Conservation (phyloP, 2,329 filamentous ascomycete genomes). For the Tolypocladium cylindrosporum region DNA sequence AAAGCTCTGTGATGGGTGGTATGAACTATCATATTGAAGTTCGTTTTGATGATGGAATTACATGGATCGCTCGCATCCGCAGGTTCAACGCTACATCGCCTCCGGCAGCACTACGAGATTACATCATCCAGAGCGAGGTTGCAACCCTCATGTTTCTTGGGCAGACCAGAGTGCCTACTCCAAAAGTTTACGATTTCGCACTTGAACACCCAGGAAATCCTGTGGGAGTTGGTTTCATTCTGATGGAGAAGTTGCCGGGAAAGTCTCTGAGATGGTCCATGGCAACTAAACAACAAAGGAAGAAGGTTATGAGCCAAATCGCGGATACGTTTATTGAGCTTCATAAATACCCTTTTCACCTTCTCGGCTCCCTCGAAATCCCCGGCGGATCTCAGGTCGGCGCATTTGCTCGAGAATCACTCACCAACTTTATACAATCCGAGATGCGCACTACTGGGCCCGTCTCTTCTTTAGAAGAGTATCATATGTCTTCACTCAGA, state of each 20-base stretch:
- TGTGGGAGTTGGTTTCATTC: slow-evolving; percentile 28
- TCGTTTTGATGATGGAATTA: slow-evolving; percentile 29
- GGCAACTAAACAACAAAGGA: slow-evolving; percentile 19
- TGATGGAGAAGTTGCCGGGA: slow-evolving; percentile 31
- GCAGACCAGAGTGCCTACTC: slow-evolving; percentile 23
- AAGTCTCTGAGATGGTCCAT: slow-evolving; percentile 24
- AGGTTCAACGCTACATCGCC: slow-evolving; percentile 29
- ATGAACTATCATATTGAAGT: slow-evolving; percentile 35
- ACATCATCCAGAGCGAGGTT: slow-evolving; percentile 28
- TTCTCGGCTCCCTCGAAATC: slow-evolving; percentile 23
- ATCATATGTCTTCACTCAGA: slow-evolving; percentile 20
- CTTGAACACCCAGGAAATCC: slow-evolving; percentile 17
- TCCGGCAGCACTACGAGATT: slow-evolving; percentile 19
- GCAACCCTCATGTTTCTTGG: slow-evolving; percentile 29
- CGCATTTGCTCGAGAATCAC: slow-evolving; percentile 25
- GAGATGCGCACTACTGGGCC: slow-evolving; percentile 21
- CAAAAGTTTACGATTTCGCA: slow-evolving; percentile 26
- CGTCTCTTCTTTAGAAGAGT: slow-evolving; percentile 23
- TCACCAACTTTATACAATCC: slow-evolving; percentile 20
- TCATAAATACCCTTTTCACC: slow-evolving; percentile 22
- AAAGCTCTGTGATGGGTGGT: slow-evolving; percentile 29
- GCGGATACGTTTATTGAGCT: slow-evolving; percentile 29
- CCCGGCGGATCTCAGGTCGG: slow-evolving; percentile 18
- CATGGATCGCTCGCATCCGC: slow-evolving; percentile 32
- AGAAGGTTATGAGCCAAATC: slow-evolving; percentile 25